These are phyloP conservation scores for Sugiyamaella grinbergsii DNA, from an alignment of 1,139 yeast species.

Conservation along the genomic window DNA sequence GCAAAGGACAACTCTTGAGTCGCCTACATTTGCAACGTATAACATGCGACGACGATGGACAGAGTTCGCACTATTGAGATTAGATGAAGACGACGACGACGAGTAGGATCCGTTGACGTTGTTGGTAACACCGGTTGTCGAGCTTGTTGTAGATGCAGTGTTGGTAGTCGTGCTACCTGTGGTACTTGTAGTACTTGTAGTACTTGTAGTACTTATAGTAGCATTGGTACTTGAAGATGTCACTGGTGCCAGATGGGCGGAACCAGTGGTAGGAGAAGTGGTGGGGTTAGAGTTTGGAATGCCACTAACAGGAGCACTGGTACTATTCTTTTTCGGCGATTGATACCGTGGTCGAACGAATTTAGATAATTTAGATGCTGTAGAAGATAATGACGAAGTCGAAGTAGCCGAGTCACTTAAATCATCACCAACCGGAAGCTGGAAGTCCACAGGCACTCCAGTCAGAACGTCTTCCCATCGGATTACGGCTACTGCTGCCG, in stretches of 20 bases:
- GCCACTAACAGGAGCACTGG: not conserved
- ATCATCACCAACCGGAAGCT: not conserved
- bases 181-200: constrained; percentile 4
- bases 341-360: constrained; percentile 1
- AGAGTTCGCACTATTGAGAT: not conserved
- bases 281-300: too few species aligned
- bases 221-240: constrained; percentile 5
- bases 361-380: constrained; percentile 12
- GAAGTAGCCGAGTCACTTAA: constrained; percentile 14
- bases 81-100: constrained; percentile 7
- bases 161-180: not conserved
- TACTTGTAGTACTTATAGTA: not conserved
- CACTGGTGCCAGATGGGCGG: not conserved
- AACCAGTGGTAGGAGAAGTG: too few species aligned
- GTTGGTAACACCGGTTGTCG: not conserved
- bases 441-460: constrained; percentile 24
- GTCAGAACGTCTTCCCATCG: constrained; percentile 63
- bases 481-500: constrained; percentile 92
- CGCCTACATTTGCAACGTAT: constrained; percentile 96
- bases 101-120: constrained; percentile 1
- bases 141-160: not conserved
- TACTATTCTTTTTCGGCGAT: not conserved
- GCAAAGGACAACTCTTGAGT: constrained; percentile 77
- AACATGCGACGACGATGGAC: constrained; percentile 54
- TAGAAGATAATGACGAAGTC: constrained; percentile 9